phyloP scores from a whole-genome alignment of 805 yeast species.

The Kuraishia piskuri region DNA sequence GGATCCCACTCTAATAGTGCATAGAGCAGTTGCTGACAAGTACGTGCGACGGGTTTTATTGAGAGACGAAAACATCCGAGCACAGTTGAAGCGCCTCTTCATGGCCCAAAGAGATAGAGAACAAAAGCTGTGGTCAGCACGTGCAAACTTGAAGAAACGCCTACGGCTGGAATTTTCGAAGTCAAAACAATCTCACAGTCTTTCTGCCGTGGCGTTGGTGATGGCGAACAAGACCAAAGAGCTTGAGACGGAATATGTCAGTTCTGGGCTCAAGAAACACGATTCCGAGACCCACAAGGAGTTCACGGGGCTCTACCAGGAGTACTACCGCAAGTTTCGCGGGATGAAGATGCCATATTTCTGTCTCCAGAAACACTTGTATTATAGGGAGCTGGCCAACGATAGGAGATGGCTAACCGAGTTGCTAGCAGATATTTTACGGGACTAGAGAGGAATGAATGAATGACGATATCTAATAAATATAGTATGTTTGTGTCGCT shows the following conservation, averaged over 20 bases:
- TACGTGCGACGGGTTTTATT: neutral
- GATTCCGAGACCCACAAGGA: constrained; percentile 1
- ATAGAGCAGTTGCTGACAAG: neutral
- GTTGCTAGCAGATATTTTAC: constrained; percentile 4
- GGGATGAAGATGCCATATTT: constrained; percentile 7
- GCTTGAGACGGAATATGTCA: neutral
- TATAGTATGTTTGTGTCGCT: constrained; percentile 2
- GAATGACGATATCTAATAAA: neutral
- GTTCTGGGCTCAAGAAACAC: neutral
- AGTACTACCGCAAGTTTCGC: neutral
- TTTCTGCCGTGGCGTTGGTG: neutral
- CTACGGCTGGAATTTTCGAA: neutral
- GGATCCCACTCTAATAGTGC: neutral
- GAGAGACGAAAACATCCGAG: neutral
- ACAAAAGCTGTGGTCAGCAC: neutral
- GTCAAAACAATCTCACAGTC: neutral
- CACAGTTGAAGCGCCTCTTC: neutral
- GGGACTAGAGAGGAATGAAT: neutral
- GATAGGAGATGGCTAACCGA: constrained; percentile 6
- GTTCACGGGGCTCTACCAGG: constrained; percentile 3
- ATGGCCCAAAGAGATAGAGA: neutral
- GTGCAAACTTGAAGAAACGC: neutral
- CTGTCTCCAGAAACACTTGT: constrained; percentile 5
- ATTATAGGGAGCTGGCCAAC: constrained; percentile 1
- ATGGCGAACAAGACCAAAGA: neutral